Percentiles rank a stretch among this genome's conserved stretches.
Evolutionary conservation across 768 basidiomycete genomes (phyloP).

Genomic region (Mycena albidolilacea): DNA sequence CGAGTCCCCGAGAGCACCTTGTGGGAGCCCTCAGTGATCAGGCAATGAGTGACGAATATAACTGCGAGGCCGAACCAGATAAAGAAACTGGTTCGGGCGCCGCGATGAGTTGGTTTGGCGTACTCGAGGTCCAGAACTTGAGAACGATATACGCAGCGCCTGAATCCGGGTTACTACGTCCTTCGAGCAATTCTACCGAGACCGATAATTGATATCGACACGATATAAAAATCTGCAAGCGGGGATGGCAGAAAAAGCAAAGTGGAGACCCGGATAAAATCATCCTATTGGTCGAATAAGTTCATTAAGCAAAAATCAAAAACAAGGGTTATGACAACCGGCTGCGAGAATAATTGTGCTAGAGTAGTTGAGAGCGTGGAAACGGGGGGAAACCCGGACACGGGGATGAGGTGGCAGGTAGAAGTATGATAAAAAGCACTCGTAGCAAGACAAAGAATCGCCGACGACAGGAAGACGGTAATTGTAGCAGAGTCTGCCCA

Average conservation of each 20-base stretch:
- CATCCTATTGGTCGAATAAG: constrained; percentile 75
- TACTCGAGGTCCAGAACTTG: constrained; percentile 83
- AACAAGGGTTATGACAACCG: constrained; percentile 21
- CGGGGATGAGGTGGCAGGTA: constrained; percentile 69
- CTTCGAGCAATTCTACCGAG: constrained; percentile 57
- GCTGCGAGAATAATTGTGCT: constrained; percentile 72
- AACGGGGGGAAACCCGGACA: constrained; percentile 70
- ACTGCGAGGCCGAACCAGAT: constrained; percentile 81
- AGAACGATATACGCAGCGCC: constrained; percentile 82
- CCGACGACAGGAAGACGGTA: constrained; percentile 76
- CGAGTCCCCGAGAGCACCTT: constrained; percentile 74
- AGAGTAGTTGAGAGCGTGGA: constrained; percentile 80
- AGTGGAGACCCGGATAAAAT: constrained; percentile 82
- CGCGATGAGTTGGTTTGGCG: constrained; percentile 79
- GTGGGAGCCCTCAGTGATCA: constrained; percentile 70
- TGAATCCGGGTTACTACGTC: constrained; percentile 45
- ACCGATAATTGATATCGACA: constrained; percentile 67
- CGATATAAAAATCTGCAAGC: constrained; percentile 68
- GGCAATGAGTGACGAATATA: constrained; percentile 77
- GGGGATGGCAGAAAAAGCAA: constrained; percentile 79
- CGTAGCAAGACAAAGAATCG: constrained; percentile 79
- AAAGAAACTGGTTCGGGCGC: constrained; percentile 85
- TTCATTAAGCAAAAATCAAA: not conserved
- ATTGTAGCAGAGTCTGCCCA: constrained; percentile 76
- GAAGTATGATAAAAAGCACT: constrained; percentile 84